A percentile compares a stretch with the other conserved stretches of the same genome.
phyloP scores from a whole-genome alignment of 1,139 yeast genomes.

The Chernovozyma sophiae-reginae region DNA sequence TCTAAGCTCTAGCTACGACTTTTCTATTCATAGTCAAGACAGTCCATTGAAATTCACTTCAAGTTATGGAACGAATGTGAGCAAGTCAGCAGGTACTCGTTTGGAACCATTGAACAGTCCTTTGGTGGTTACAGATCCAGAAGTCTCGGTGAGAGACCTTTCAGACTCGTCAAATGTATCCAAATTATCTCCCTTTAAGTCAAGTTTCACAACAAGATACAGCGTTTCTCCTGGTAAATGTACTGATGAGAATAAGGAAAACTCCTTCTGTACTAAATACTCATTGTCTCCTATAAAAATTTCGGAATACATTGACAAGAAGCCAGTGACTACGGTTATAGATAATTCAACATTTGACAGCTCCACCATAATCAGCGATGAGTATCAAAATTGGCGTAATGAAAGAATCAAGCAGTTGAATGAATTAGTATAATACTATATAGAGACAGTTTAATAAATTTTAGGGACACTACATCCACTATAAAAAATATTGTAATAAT shows the following conservation, averaged over 20 bases:
- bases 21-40: constrained; percentile 9
- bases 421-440: constrained; percentile 6
- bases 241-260: constrained; percentile 13
- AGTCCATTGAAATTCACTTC: constrained; percentile 16
- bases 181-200: constrained; percentile 18
- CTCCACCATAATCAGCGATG: constrained; percentile 40
- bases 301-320: constrained; percentile 7
- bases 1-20: constrained; percentile 2
- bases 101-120: constrained; percentile 33
- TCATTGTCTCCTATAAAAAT: constrained; percentile 11
- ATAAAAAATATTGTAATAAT: not conserved
- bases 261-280: constrained; percentile 7
- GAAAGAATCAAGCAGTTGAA: constrained; percentile 35
- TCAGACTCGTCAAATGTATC: constrained; percentile 7
- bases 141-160: constrained; percentile 1
- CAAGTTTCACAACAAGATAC: constrained; percentile 3
- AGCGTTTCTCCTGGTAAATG: constrained; percentile 4
- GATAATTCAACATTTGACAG: constrained; percentile 25
- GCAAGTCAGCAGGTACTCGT: constrained; percentile 14
- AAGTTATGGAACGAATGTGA: constrained; percentile 9
- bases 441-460: too few species aligned
- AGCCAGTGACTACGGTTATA: not conserved
- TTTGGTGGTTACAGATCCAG: constrained; percentile 11
- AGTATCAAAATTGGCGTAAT: constrained; percentile 39
- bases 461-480: not conserved